Base-by-base conservation (phyloP, 441 rosid species). In the Manihot esculenta region DNA sequence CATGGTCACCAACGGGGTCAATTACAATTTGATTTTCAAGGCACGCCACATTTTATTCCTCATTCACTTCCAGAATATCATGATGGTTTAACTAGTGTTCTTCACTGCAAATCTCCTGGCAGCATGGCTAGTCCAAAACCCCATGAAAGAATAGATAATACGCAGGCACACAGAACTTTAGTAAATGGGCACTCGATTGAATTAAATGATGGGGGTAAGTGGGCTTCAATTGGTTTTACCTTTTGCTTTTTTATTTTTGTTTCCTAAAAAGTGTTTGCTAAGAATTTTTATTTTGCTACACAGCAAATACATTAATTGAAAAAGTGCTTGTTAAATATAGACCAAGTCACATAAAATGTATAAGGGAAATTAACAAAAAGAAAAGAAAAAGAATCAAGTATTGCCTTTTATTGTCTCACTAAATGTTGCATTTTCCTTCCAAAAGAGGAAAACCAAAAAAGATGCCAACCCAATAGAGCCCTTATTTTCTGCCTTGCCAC, bases 31-130 rank as follows among this genome's bases (percentile, higher is more conserved):
- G 79, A 76, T 74, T 62, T 75, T 65, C 85, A 62, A 66, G 77
- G 72, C 51, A 23, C 84, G 15, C 69, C 78, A 33, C 69, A 70
- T 51, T 71, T 78, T 78, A 80, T 79, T 74, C 86, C 83, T 56
- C 78, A 75, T 79, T 84, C 91, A 13, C 81, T 83, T 68, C 87
- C 87, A 1, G 88, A 89, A 63, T 80, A 78, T 81, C 81, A 78
- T 27, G 84, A 83, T 80, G 84, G 84, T 76, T 75, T 82, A 30
- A 66, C 51, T 71, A 72, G 61, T 71, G 83, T 71, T 56, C 53
- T 68, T 68, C 77, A 41, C 66, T 66, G 76, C 78, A 73, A 67
- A 69, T 77, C 83, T 77, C 72, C 81, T 1, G 72, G 75, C 49
- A 59, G 73, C 55, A 64, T 75, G 57, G 66, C 77, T 57, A 82